These are phyloP conservation scores for Anastatica hierochuntica DNA, from an alignment of 345 rosid genomes.

Conservation along the genomic window DNA sequence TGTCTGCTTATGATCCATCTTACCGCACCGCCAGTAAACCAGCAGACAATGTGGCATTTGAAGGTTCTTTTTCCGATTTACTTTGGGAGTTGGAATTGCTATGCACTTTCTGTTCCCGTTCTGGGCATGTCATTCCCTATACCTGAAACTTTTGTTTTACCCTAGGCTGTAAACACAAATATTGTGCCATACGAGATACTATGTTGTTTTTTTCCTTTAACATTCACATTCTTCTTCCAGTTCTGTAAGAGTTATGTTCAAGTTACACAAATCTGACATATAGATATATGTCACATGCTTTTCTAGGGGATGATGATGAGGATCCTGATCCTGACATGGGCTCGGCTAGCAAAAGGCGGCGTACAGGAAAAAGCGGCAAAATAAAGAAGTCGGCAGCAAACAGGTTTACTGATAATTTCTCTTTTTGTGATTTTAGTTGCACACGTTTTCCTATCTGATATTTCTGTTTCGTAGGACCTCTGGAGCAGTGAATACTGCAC, in stretches of 20 bases:
- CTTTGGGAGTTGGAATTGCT: conserved; percentile 5
- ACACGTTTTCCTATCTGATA: neutral
- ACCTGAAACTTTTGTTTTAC: neutral
- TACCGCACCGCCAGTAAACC: conserved; percentile 81
- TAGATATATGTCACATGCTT: conserved; percentile 11
- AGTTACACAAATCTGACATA: conserved; percentile 11
- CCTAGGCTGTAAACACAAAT: conserved; percentile 1
- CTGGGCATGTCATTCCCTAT: neutral
- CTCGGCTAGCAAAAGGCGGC: conserved; percentile 73
- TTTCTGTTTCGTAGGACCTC: conserved; percentile 59
- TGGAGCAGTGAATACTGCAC: conserved; percentile 60
- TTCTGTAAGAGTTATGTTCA: conserved; percentile 3
- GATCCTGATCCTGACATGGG: conserved; percentile 66
- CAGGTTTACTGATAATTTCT: conserved; percentile 46
- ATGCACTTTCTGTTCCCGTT: neutral
- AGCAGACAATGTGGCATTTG: conserved; percentile 55
- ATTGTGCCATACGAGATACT: neutral
- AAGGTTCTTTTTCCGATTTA: conserved; percentile 45
- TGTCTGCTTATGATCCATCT: conserved; percentile 90
- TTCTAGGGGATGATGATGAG: conserved; percentile 77
- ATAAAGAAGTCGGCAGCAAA: conserved; percentile 61
- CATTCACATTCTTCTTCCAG: neutral
- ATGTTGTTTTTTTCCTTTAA: neutral
- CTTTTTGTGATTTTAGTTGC: conserved; percentile 4
- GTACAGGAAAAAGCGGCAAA: conserved; percentile 54